These are phyloP conservation scores for Parathielavia hyrcaniae DNA, from an alignment of 495 filamentous ascomycete species.

Conservation along the genomic window DNA sequence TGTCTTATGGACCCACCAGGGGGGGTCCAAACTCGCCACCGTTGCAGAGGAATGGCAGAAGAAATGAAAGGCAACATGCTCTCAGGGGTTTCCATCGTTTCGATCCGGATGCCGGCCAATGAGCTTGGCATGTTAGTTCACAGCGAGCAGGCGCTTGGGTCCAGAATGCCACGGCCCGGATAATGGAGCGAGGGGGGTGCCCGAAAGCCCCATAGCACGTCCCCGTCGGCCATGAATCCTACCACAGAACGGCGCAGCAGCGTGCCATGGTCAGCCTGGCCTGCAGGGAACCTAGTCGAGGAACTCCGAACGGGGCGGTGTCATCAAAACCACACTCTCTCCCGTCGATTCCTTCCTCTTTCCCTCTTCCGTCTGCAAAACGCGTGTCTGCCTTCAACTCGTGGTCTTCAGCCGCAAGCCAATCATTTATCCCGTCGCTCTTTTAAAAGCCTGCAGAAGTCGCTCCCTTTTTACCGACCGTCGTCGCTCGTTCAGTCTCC, in stretches of 20 bases:
- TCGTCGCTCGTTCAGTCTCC: slow-evolving; percentile 11
- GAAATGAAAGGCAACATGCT: slow-evolving; percentile 3
- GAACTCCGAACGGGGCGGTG: background rate
- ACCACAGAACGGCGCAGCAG: slow-evolving; percentile 17
- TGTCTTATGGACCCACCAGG: slow-evolving; percentile 4
- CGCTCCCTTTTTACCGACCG: background rate
- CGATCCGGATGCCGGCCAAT: background rate
- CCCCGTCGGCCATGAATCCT: background rate
- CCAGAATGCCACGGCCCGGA: slow-evolving; percentile 8
- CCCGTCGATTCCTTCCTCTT: background rate
- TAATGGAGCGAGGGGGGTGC: background rate
- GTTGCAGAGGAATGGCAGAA: slow-evolving; percentile 3
- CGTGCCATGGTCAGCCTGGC: slow-evolving; percentile 1
- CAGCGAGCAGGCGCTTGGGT: background rate
- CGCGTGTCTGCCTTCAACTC: slow-evolving; percentile 1
- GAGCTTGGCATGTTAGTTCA: background rate
- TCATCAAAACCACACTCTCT: slow-evolving; percentile 3
- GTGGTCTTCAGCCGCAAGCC: slow-evolving; percentile 14
- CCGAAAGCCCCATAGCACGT: slow-evolving; percentile 5
- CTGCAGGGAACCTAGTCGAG: background rate
- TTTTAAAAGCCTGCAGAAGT: background rate
- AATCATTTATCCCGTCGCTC: slow-evolving; percentile 13
- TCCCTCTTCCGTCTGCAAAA: slow-evolving; percentile 2
- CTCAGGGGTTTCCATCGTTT: slow-evolving; percentile 1
- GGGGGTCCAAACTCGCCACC: too few species aligned